phyloP scores from a whole-genome alignment of 768 basidiomycete genomes.

The Pisolithus tinctorius region DNA sequence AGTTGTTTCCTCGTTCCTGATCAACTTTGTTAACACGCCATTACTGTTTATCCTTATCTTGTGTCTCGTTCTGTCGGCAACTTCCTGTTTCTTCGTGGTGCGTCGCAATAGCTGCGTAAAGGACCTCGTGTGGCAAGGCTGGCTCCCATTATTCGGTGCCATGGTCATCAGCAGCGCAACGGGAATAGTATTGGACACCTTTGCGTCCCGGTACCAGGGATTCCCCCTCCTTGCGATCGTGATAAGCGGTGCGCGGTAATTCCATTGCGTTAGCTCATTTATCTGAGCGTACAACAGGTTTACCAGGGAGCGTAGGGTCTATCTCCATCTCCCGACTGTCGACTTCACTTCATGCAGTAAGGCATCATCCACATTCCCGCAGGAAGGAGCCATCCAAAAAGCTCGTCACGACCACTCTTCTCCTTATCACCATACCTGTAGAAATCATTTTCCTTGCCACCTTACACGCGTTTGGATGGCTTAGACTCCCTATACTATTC shows the following conservation, averaged over 20 bases:
- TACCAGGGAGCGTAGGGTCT: conserved; percentile 86
- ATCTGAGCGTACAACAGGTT: conserved; percentile 34
- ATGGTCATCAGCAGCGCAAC: conserved; percentile 85
- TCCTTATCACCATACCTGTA: conserved; percentile 73
- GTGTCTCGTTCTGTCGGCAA: conserved; percentile 41
- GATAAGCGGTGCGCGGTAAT: conserved; percentile 59
- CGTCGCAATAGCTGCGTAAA: conserved; percentile 62
- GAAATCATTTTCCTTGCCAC: conserved; percentile 67
- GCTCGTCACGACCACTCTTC: conserved; percentile 62
- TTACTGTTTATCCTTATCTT: conserved; percentile 52
- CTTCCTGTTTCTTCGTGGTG: conserved; percentile 48
- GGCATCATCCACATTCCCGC: conserved; percentile 3
- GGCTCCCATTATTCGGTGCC: conserved; percentile 86
- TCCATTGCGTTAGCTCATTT: background rate
- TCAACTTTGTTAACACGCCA: conserved; percentile 57
- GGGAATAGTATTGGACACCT: conserved; percentile 86
- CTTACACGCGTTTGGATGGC: conserved; percentile 69
- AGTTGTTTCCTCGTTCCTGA: conserved; percentile 63
- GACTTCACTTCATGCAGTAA: conserved; percentile 66
- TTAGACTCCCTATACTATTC: conserved; percentile 63
- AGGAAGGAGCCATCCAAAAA: conserved; percentile 32
- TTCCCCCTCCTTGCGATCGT: conserved; percentile 85
- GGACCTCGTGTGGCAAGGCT: conserved; percentile 75
- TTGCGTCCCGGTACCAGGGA: conserved; percentile 81
- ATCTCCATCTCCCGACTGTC: conserved; percentile 90